A percentile compares a stretch with the other conserved stretches of the same genome.
Conservation (phyloP, 257 asterid genomes). For the Dorcoceras hygrometricum region DNA sequence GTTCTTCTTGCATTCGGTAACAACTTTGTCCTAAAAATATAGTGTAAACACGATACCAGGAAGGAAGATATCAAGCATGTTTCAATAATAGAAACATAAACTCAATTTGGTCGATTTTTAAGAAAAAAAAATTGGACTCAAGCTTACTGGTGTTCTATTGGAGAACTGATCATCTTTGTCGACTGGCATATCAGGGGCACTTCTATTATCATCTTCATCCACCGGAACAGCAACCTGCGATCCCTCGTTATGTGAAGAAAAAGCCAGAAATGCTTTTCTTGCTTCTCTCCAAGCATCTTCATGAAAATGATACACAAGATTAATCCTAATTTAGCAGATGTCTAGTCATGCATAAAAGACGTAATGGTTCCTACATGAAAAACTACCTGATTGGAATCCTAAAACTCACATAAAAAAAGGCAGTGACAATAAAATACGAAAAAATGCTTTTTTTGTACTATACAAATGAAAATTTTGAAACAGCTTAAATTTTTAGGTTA, state of each 20-base stretch:
- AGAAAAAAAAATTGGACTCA: conserved; percentile 12
- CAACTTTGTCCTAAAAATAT: neutral
- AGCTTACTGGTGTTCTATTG: conserved; percentile 68
- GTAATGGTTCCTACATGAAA: neutral
- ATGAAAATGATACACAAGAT: conserved; percentile 26
- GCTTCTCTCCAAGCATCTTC: conserved; percentile 83
- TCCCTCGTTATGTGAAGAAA: conserved; percentile 41
- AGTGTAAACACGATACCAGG: conserved; percentile 1
- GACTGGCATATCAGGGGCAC: conserved; percentile 35
- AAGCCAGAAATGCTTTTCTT: conserved; percentile 73
- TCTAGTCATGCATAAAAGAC: neutral
- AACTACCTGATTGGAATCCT: neutral
- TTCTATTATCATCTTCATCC: conserved; percentile 46
- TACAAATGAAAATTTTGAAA: neutral
- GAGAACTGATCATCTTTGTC: conserved; percentile 45
- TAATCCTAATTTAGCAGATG: conserved; percentile 24
- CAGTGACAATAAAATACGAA: too few relatives aligned
- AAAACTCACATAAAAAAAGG: too few relatives aligned
- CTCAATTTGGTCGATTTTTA: conserved; percentile 8
- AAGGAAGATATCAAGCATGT: neutral
- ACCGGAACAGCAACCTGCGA: conserved; percentile 28
- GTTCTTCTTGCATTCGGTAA: neutral
- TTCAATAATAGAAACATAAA: neutral
- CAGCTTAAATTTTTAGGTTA: neutral
- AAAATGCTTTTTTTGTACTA: neutral